phyloP scores from a whole-genome alignment of 805 yeast genomes.

The Pichia gijzeniarum region DNA sequence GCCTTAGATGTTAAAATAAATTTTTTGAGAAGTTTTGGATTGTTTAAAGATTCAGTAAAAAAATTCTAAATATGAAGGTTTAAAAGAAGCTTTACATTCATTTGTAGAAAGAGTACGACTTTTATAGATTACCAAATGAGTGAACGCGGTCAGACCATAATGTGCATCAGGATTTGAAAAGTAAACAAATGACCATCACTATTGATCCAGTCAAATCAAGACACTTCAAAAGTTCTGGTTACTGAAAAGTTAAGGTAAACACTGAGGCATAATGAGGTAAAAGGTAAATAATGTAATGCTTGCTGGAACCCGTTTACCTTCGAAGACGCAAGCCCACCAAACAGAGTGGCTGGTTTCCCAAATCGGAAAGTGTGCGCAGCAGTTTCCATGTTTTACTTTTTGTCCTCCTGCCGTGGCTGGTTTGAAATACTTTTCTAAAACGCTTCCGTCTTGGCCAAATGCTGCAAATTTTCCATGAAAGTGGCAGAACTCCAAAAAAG shows the following conservation, averaged over 20 bases:
- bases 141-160: not conserved
- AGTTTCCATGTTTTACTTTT: not conserved
- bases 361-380: not conserved
- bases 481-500: too few species aligned
- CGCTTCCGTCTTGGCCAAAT: too few species aligned
- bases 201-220: conserved; percentile 7
- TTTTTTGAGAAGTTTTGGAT: not conserved
- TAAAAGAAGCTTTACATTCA: too few species aligned
- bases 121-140: not conserved
- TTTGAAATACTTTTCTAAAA: too few species aligned
- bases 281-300: not conserved
- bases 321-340: too few species aligned
- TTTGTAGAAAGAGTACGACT: not conserved
- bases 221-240: conserved; percentile 1
- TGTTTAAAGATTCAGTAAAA: too few species aligned
- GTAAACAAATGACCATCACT: not conserved
- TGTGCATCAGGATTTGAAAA: not conserved
- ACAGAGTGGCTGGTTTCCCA: conserved; percentile 7
- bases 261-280: not conserved
- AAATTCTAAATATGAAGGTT: too few species aligned
- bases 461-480: too few species aligned
- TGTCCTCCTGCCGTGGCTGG: too few species aligned
- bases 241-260: not conserved
- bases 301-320: too few species aligned
- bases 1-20: not conserved